phyloP scores from a whole-genome alignment of 352 stramenopile species.

The Phytophthora pluvialis region DNA sequence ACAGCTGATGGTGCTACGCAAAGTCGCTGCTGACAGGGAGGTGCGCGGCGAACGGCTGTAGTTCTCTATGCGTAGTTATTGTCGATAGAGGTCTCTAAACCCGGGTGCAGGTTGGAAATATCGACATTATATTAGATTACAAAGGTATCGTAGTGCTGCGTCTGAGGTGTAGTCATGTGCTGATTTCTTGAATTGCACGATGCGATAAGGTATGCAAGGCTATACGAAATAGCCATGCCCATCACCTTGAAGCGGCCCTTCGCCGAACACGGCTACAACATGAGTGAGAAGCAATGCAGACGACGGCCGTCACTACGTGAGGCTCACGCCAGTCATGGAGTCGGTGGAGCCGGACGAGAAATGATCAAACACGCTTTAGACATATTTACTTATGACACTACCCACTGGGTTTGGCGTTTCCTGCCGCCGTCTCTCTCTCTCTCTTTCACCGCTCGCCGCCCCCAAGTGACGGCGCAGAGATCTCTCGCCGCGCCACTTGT shows the following conservation, averaged over 20 bases:
- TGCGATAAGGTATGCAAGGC: neutral
- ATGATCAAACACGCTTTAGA: slow-evolving; percentile 24
- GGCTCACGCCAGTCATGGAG: neutral
- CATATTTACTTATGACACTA: slow-evolving; percentile 40
- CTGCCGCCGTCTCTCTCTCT: slow-evolving; percentile 13
- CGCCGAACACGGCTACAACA: neutral
- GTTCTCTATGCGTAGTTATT: neutral
- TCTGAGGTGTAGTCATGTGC: neutral
- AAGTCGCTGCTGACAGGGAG: slow-evolving; percentile 13
- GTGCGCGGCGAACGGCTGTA: neutral
- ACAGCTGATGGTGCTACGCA: slow-evolving; percentile 20
- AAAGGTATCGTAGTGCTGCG: neutral
- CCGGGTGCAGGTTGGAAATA: slow-evolving; percentile 12
- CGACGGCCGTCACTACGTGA: neutral
- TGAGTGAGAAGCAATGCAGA: neutral
- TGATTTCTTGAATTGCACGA: no score
- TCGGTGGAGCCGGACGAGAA: neutral
- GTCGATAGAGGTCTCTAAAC: slow-evolving; percentile 3
- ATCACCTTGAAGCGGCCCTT: neutral
- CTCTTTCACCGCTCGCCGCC: slow-evolving; percentile 4
- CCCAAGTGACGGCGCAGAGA: neutral
- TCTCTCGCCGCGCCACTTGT: slow-evolving; percentile 12
- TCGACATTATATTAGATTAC: neutral
- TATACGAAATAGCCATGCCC: neutral
- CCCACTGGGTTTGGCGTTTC: slow-evolving; percentile 23